Percentiles rank a stretch among this genome's conserved stretches.
Evolutionary conservation across 2,329 filamentous ascomycete species (phyloP).

Genomic region (Fusarium newnesense): DNA sequence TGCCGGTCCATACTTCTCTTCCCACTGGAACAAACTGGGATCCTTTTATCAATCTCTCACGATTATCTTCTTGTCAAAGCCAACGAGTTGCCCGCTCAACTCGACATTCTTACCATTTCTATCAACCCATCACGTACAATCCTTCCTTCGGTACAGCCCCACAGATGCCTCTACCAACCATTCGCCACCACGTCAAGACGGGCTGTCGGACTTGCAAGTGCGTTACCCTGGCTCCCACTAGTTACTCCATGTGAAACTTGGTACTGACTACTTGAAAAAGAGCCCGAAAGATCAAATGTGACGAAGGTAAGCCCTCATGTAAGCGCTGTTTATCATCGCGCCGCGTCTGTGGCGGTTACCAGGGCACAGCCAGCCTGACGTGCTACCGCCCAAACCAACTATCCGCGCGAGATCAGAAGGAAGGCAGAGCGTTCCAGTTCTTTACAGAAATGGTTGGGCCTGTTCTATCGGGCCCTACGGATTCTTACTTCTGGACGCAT

Average conservation of each 20-base stretch:
- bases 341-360: constrained; percentile 6
- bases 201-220: constrained; percentile 13
- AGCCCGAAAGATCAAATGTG: constrained; percentile 6
- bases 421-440: constrained; percentile 24
- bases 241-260: too few relatives aligned
- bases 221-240: neutral
- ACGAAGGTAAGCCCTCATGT: constrained; percentile 4
- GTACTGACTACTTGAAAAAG: neutral
- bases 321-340: neutral
- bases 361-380: neutral
- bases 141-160: constrained; percentile 3
- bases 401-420: neutral
- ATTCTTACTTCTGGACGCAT: constrained; percentile 34
- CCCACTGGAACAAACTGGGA: neutral
- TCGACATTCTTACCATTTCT: too few relatives aligned
- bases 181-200: neutral
- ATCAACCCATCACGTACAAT: neutral
- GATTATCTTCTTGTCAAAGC: neutral
- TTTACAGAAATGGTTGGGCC: constrained; percentile 20
- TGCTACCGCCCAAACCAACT: constrained; percentile 17
- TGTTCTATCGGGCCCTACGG: constrained; percentile 9
- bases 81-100: too few relatives aligned
- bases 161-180: neutral
- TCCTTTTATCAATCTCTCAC: neutral
- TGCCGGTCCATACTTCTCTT: too few relatives aligned